Base-by-base conservation (phyloP, 768 basidiomycete species). In the Ephemerocybe angulata region DNA sequence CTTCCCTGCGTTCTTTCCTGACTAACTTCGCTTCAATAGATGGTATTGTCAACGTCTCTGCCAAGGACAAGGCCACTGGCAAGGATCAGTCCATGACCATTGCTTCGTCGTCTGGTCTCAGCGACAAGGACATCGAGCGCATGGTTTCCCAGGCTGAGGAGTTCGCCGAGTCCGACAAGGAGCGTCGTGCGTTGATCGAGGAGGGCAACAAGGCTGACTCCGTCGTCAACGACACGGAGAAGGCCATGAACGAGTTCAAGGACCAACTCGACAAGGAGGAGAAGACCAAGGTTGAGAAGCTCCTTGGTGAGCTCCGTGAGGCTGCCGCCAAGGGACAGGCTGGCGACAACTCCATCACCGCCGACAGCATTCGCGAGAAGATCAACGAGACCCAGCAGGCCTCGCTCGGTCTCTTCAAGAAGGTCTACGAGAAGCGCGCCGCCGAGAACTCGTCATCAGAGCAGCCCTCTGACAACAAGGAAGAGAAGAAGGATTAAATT, bases 11-110 rank as follows among this genome's bases (percentile, higher is more conserved):
- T n/a, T n/a, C n/a, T n/a, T n/a, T n/a, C n/a, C n/a, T n/a, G n/a
- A n/a, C n/a, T n/a, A n/a, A n/a, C n/a, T n/a, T n/a, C n/a, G n/a
- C n/a, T n/a, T n/a, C n/a, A n/a, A n/a, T n/a, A n/a, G n/a, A 93
- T 63, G 94, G 94, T 77, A 97, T 99, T 61, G 96, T 99, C 65
- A 93, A 98, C 69, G 97, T 98, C 56, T 86, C 84, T 11, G 97
- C 97, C 48, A 93, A 96, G 84, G 89, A 92, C 75, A 92, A 93
- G 78, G 91, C 91, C 2, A 93, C 91, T 12, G 73, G 67, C 70
- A 93, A 93, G 79, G 90, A 93, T 65, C 91, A 93, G 66, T 93
- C 90, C 0, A 93, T 93, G 91, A 98, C 97, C 46, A 95, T 98
- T 59, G 93, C 95, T 3, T 97, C 95, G 3, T 97, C 93, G 11